A percentile compares a stretch with the other conserved stretches of the same genome.
Conservation (phyloP, 1,284 basidiomycete species). For the Rhodotorula sp. region DNA sequence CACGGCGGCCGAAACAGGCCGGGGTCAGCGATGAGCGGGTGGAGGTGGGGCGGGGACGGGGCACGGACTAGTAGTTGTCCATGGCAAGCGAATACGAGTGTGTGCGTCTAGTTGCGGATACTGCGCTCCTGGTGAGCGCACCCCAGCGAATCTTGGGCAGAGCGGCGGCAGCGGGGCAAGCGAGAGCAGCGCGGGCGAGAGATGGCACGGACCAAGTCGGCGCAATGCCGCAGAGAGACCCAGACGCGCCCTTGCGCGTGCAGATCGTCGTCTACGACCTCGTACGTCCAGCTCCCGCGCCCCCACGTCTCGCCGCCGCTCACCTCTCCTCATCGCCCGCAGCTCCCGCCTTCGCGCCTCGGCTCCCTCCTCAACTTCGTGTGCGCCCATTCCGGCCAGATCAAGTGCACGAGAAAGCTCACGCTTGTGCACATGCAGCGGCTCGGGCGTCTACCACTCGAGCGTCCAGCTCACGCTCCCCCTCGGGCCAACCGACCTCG, state of each 20-base stretch:
- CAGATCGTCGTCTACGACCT: constrained; percentile 31
- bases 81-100: constrained; percentile 1
- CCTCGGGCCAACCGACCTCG: constrained; percentile 25
- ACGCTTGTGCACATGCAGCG: not conserved
- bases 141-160: constrained; percentile 2
- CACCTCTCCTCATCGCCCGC: not conserved
- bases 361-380: constrained; percentile 22
- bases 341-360: constrained; percentile 1
- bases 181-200: not conserved
- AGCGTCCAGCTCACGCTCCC: constrained; percentile 28
- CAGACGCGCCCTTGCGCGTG: constrained; percentile 14
- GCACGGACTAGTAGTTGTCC: constrained; percentile 10
- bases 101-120: not conserved
- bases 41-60: not conserved
- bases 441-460: constrained; percentile 35
- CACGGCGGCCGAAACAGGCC: not conserved
- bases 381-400: not conserved
- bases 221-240: not conserved
- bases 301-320: not conserved
- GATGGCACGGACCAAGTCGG: not conserved
- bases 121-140: not conserved
- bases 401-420: too few relatives aligned
- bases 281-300: constrained; percentile 1
- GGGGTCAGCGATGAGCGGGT: not conserved
- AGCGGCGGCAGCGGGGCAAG: not conserved